These are phyloP conservation scores for Phytophthora multivora DNA, from an alignment of 352 stramenopile genomes.

Conservation along the genomic window DNA sequence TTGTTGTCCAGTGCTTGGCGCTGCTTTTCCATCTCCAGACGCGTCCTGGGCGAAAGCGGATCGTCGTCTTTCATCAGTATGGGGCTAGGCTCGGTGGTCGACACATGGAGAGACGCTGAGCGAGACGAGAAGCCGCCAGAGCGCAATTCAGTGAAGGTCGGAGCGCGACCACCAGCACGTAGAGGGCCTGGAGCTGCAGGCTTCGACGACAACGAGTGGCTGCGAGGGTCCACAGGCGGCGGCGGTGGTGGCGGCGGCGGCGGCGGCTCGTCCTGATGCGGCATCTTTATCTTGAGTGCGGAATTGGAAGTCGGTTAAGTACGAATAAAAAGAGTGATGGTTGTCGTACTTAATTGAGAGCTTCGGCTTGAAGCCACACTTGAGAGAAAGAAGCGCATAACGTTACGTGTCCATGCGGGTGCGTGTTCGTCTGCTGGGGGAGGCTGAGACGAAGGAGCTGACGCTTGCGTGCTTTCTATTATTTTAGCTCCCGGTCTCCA, in stretches of 20 bases:
- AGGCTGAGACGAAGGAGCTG: too few relatives aligned
- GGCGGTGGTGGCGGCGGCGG: slow-evolving; percentile 29
- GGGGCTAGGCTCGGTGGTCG: background rate
- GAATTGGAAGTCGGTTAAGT: slow-evolving; percentile 20
- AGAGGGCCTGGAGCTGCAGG: slow-evolving; percentile 2
- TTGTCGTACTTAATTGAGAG: too few relatives aligned
- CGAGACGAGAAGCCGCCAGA: slow-evolving; percentile 17
- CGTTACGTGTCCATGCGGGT: slow-evolving; percentile 39
- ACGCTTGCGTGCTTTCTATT: background rate
- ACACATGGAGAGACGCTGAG: slow-evolving; percentile 19
- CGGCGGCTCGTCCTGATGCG: slow-evolving; percentile 27
- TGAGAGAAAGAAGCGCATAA: background rate
- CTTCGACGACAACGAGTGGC: slow-evolving; percentile 8
- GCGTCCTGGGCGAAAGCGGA: slow-evolving; percentile 53
- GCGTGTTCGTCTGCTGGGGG: slow-evolving; percentile 5
- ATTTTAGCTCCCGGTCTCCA: slow-evolving; percentile 68
- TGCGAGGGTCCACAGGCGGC: slow-evolving; percentile 15
- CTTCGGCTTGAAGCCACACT: too few relatives aligned
- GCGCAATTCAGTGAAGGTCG: slow-evolving; percentile 35
- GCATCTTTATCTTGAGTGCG: slow-evolving; percentile 28
- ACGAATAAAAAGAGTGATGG: slow-evolving; percentile 6
- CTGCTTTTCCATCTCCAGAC: slow-evolving; percentile 54
- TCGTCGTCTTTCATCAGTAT: slow-evolving; percentile 30
- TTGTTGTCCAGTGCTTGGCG: slow-evolving; percentile 32
- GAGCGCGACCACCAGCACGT: slow-evolving; percentile 5